Percentiles rank a stretch among this genome's conserved stretches.
Conservation (phyloP, 768 basidiomycete species). For the Suillus lakei region DNA sequence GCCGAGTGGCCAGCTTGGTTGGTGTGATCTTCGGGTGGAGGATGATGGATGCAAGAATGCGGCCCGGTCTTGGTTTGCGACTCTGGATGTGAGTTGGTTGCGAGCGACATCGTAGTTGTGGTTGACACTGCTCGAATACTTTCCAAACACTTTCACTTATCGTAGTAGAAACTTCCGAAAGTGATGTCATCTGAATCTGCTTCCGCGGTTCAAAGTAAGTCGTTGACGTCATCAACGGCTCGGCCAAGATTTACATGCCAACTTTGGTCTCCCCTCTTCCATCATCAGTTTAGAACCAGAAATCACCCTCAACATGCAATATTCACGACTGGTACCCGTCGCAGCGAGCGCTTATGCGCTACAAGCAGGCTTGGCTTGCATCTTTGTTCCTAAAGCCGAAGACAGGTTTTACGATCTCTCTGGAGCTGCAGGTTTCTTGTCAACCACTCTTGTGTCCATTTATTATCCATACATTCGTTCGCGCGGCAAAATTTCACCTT, state of each 20-base stretch:
- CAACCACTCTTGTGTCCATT: slow-evolving; percentile 61
- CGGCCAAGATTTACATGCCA: background rate
- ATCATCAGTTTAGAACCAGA: background rate
- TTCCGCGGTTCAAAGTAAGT: background rate
- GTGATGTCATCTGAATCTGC: slow-evolving; percentile 6
- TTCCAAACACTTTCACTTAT: background rate
- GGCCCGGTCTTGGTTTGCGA: background rate
- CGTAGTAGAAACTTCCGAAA: background rate
- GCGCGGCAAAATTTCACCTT: slow-evolving; percentile 41
- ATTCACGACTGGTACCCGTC: slow-evolving; percentile 58
- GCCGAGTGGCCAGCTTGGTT: background rate
- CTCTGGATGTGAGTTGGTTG: slow-evolving; percentile 1
- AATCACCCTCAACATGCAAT: slow-evolving; percentile 24
- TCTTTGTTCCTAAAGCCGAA: slow-evolving; percentile 68
- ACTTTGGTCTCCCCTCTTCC: background rate
- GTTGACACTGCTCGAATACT: background rate
- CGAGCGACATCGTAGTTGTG: background rate
- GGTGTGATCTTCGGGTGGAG: slow-evolving; percentile 1
- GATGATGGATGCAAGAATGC: background rate
- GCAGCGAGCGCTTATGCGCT: slow-evolving; percentile 54
- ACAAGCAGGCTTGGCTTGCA: slow-evolving; percentile 55
- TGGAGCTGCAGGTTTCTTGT: slow-evolving; percentile 69
- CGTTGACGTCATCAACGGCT: background rate
- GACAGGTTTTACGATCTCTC: slow-evolving; percentile 72
- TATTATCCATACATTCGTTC: slow-evolving; percentile 65